Evolutionary conservation across 106 monocot species (phyloP).

Genomic region (Posidonia australis): DNA sequence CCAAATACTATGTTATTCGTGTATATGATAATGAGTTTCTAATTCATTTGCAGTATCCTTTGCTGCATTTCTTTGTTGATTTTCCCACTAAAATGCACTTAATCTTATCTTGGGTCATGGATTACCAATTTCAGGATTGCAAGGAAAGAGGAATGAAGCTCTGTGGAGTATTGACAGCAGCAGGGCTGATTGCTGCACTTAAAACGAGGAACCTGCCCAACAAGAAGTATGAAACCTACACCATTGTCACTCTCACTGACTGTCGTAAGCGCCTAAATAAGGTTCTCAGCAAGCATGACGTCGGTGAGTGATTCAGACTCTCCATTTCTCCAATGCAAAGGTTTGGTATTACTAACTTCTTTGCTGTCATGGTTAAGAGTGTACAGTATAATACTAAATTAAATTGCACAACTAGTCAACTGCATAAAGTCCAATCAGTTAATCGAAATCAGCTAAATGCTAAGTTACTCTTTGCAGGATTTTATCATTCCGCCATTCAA

Average conservation of each 20-base stretch:
- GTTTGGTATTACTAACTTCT: too few relatives aligned
- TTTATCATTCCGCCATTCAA: slow-evolving; percentile 68
- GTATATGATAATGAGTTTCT: too few relatives aligned
- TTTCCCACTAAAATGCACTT: too few relatives aligned
- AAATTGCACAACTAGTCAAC: too few relatives aligned
- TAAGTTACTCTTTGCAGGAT: slow-evolving; percentile 61
- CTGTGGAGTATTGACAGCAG: slow-evolving; percentile 48
- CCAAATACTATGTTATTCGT: too few relatives aligned
- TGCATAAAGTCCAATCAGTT: too few relatives aligned
- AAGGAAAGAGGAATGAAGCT: slow-evolving; percentile 53
- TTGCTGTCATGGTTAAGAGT: too few relatives aligned
- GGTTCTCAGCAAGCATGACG: slow-evolving; percentile 26
- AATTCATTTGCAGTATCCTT: too few relatives aligned
- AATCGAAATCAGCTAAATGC: too few relatives aligned
- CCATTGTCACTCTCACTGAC: slow-evolving; percentile 56
- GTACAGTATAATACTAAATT: too few relatives aligned
- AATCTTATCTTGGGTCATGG: too few relatives aligned
- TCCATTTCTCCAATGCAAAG: background rate
- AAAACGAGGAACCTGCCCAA: slow-evolving; percentile 42
- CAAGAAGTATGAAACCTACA: slow-evolving; percentile 37
- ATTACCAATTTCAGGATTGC: slow-evolving; percentile 50
- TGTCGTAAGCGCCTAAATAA: slow-evolving; percentile 56
- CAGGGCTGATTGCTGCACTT: slow-evolving; percentile 49
- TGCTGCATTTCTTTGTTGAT: too few relatives aligned
- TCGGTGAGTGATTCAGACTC: slow-evolving; percentile 29